phyloP scores from a whole-genome alignment of 2,329 filamentous ascomycete species.

The Paecilomyces fulvus region DNA sequence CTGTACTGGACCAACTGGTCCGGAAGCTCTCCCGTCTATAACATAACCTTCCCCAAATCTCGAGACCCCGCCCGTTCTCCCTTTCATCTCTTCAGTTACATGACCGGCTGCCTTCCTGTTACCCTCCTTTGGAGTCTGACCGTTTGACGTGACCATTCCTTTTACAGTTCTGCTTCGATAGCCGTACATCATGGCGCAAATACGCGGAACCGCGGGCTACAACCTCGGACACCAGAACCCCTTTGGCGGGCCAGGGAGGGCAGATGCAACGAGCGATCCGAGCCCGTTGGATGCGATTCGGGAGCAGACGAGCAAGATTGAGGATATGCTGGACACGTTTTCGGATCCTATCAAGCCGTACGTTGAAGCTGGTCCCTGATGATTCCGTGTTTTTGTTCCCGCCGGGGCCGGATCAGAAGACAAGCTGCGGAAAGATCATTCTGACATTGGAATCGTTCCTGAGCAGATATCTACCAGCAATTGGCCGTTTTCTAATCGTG shows the following conservation, averaged over 20 bases:
- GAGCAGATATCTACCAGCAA: constrained; percentile 77
- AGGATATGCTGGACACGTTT: constrained; percentile 79
- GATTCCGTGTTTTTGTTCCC: constrained; percentile 1
- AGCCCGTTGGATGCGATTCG: constrained; percentile 81
- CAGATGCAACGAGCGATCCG: constrained; percentile 57
- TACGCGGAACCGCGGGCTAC: constrained; percentile 67
- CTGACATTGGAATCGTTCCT: constrained; percentile 24
- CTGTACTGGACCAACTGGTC: constrained; percentile 22
- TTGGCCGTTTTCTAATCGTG: constrained; percentile 95
- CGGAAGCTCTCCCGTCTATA: constrained; percentile 12
- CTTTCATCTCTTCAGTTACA: constrained; percentile 5
- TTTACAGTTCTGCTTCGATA: constrained; percentile 1
- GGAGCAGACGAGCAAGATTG: constrained; percentile 95
- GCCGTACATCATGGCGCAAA: constrained; percentile 38
- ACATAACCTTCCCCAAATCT: background rate
- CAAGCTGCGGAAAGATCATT: background rate
- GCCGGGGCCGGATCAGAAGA: background rate
- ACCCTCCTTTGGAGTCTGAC: constrained; percentile 10
- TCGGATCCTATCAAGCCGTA: constrained; percentile 94
- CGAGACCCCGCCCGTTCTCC: constrained; percentile 1
- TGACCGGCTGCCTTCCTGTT: constrained; percentile 3
- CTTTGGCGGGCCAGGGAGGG: constrained; percentile 55
- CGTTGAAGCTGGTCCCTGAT: constrained; percentile 30
- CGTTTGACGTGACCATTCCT: background rate
- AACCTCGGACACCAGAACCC: constrained; percentile 68